phyloP scores from a whole-genome alignment of 2,329 filamentous ascomycete genomes.

The Endocalyx cinctus region DNA sequence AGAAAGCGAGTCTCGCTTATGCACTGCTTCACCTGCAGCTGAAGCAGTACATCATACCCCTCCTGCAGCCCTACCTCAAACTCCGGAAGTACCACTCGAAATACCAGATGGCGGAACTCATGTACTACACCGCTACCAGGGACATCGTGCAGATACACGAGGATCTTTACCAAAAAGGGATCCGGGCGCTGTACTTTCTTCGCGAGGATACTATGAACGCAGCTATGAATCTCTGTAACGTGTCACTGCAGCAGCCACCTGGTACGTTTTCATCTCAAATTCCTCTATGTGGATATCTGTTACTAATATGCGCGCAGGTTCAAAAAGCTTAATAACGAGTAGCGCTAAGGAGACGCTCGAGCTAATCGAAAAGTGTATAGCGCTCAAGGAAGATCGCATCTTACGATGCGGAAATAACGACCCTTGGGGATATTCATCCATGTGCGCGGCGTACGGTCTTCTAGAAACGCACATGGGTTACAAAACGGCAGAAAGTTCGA shows the following conservation, averaged over 20 bases:
- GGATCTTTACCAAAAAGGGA: constrained; percentile 54
- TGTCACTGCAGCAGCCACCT: constrained; percentile 56
- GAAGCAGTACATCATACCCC: constrained; percentile 56
- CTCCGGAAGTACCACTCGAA: constrained; percentile 55
- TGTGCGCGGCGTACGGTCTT: constrained; percentile 56
- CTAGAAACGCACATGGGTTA: constrained; percentile 55
- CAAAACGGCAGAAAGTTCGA: constrained; percentile 53
- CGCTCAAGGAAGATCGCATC: constrained; percentile 57
- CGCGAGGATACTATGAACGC: constrained; percentile 56
- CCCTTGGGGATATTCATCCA: constrained; percentile 60
- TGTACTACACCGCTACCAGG: constrained; percentile 59
- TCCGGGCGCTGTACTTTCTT: constrained; percentile 55
- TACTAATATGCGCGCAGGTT: constrained; percentile 31
- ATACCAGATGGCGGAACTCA: constrained; percentile 59
- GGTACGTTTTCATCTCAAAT: too few species aligned
- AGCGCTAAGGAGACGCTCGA: constrained; percentile 56
- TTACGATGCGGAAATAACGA: constrained; percentile 60
- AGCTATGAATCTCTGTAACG: constrained; percentile 57
- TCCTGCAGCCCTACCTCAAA: constrained; percentile 58
- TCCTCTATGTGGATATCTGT: not conserved
- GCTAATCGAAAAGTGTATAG: constrained; percentile 57
- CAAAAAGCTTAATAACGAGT: constrained; percentile 59
- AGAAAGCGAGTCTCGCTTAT: constrained; percentile 55
- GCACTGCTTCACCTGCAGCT: constrained; percentile 58
- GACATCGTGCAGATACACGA: constrained; percentile 60